Evolutionary conservation across 2,329 filamentous ascomycete genomes (phyloP).

Genomic region (Penicillium capsulatum): DNA sequence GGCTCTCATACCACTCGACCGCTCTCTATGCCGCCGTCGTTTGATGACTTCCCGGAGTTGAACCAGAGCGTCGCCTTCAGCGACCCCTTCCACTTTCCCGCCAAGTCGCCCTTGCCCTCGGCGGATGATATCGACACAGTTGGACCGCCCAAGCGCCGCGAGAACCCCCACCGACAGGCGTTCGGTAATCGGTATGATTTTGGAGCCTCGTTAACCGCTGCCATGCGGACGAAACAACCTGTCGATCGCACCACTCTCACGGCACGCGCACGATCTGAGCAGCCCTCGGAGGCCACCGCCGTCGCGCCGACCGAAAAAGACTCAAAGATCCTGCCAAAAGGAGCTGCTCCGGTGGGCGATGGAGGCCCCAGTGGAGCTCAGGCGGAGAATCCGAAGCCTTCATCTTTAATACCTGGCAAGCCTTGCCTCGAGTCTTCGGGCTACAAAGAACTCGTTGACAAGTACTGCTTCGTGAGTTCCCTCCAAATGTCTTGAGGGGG

Average conservation of each 20-base stretch:
- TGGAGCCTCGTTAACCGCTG: constrained; percentile 80
- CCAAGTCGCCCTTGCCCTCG: constrained; percentile 66
- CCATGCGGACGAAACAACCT: constrained; percentile 62
- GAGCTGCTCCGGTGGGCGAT: constrained; percentile 20
- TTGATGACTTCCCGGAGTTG: constrained; percentile 68
- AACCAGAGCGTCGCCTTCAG: constrained; percentile 54
- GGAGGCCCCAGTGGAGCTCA: constrained; percentile 10
- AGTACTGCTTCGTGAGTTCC: constrained; percentile 99
- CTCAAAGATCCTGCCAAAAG: constrained; percentile 12
- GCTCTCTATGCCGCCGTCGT: constrained; percentile 49
- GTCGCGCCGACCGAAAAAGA: constrained; percentile 11
- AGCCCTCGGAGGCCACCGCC: constrained; percentile 8
- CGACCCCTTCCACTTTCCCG: constrained; percentile 58
- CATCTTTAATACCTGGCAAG: constrained; percentile 56
- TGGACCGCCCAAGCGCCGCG: constrained; percentile 44
- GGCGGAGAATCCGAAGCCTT: constrained; percentile 43
- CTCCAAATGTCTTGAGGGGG: no score
- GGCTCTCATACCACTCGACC: constrained; percentile 44
- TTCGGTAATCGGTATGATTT: constrained; percentile 97
- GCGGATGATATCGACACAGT: constrained; percentile 63
- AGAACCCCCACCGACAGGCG: constrained; percentile 58
- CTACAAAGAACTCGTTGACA: constrained; percentile 95
- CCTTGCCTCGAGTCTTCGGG: constrained; percentile 77
- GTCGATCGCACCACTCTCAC: constrained; percentile 60
- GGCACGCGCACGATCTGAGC: constrained; percentile 53